Evolutionary conservation across 371 early-diverging fungal species (phyloP).

Genomic region (Syncephalis plumigaleata): DNA sequence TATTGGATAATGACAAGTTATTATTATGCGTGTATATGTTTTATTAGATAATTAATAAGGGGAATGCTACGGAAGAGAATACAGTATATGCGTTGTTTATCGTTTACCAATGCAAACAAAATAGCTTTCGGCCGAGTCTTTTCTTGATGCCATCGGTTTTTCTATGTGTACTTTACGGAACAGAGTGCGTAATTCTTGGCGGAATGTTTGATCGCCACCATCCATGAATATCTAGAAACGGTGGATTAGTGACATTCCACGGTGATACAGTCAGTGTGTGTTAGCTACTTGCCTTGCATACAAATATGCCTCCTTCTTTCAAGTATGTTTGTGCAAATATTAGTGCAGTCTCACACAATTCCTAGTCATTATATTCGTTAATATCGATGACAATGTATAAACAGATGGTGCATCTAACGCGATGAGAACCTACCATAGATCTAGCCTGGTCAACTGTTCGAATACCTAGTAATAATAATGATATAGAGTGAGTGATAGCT

Average conservation of each 20-base stretch:
- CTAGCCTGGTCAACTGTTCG: conserved; percentile 26
- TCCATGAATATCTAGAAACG: conserved; percentile 37
- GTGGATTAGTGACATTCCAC: conserved; percentile 1
- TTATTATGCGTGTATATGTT: too few species aligned
- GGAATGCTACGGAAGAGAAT: too few species aligned
- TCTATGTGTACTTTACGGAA: conserved; percentile 31
- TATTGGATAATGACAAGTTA: too few species aligned
- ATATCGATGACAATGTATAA: conserved; percentile 8
- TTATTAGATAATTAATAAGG: too few species aligned
- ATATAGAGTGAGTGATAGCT: not conserved
- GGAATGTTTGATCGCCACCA: conserved; percentile 30
- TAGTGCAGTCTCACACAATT: conserved; percentile 50
- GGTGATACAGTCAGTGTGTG: not conserved
- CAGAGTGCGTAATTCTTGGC: conserved; percentile 14
- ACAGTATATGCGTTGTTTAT: too few species aligned
- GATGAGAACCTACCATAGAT: conserved; percentile 28
- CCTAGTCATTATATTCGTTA: conserved; percentile 9
- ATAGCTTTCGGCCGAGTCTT: conserved; percentile 59
- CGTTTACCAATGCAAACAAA: conserved; percentile 32
- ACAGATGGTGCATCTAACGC: too few species aligned
- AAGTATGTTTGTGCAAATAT: conserved; percentile 38
- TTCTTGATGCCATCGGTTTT: conserved; percentile 53
- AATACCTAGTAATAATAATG: conserved; percentile 7
- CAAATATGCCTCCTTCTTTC: conserved; percentile 37
- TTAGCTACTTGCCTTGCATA: conserved; percentile 37